Percentiles rank a stretch among this genome's conserved stretches.
phyloP scores from a whole-genome alignment of 768 basidiomycete genomes.

The Podaxis mareebaensis region DNA sequence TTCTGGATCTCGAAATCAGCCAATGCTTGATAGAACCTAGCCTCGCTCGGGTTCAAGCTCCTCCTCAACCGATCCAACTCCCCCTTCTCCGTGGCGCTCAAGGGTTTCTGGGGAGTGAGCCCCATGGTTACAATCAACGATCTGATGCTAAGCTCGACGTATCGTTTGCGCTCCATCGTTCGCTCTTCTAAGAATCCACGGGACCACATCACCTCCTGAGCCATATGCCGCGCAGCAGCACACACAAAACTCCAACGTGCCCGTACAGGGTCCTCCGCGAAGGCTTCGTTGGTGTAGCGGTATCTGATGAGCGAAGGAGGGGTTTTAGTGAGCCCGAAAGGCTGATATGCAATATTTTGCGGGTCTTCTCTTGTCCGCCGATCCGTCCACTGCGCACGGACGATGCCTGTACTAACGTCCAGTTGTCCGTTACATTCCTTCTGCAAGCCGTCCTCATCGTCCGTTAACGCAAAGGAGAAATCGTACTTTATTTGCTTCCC shows the following conservation, averaged over 20 bases:
- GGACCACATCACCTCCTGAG: slow-evolving; percentile 32
- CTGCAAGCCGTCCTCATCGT: slow-evolving; percentile 29
- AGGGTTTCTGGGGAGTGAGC: slow-evolving; percentile 30
- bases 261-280: slow-evolving; percentile 29
- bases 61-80: slow-evolving; percentile 32
- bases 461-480: slow-evolving; percentile 27
- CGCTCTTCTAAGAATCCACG: slow-evolving; percentile 31
- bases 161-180: slow-evolving; percentile 31
- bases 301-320: slow-evolving; percentile 31
- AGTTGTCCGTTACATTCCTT: slow-evolving; percentile 27
- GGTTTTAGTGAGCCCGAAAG: slow-evolving; percentile 26
- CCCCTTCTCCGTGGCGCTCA: slow-evolving; percentile 25
- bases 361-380: slow-evolving; percentile 24
- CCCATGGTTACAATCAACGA: slow-evolving; percentile 29
- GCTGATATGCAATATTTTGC: slow-evolving; percentile 23
- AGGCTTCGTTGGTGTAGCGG: slow-evolving; percentile 27
- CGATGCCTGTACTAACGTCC: slow-evolving; percentile 19
- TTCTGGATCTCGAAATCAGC: slow-evolving; percentile 35
- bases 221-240: slow-evolving; percentile 28
- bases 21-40: slow-evolving; percentile 34
- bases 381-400: slow-evolving; percentile 25
- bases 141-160: slow-evolving; percentile 31
- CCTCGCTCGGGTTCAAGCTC: slow-evolving; percentile 32
- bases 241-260: slow-evolving; percentile 35
- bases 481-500: slow-evolving; percentile 21